Percentiles rank a stretch among this genome's conserved stretches.
Conservation (phyloP, 2,329 filamentous ascomycete species). For the Aspergillus ochraceus region DNA sequence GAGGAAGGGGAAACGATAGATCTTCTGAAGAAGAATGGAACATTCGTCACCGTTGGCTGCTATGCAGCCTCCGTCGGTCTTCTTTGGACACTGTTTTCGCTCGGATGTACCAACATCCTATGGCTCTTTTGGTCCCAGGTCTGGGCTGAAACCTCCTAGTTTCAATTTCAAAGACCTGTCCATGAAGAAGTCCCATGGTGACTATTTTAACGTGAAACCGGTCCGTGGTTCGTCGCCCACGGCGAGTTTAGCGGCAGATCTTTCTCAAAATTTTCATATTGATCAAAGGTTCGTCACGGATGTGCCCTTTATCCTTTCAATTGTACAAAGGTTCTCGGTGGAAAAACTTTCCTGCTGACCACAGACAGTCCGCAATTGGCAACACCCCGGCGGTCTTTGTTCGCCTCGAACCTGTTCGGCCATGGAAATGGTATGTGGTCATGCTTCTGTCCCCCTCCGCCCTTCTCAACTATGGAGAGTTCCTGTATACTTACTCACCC, state of each 20-base stretch:
- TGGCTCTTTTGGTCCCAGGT: constrained; percentile 52
- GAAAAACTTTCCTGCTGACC: constrained; percentile 39
- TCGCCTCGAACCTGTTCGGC: constrained; percentile 70
- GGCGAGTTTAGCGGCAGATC: constrained; percentile 84
- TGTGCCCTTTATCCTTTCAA: constrained; percentile 16
- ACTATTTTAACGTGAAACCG: constrained; percentile 81
- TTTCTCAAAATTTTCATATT: constrained; percentile 96
- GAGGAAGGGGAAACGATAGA: constrained; percentile 6
- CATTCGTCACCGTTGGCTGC: constrained; percentile 91
- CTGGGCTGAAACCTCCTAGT: constrained; percentile 61
- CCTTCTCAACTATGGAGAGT: constrained; percentile 1
- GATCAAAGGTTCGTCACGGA: constrained; percentile 77
- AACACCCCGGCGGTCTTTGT: constrained; percentile 81
- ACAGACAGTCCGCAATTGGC: constrained; percentile 71
- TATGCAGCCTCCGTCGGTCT: constrained; percentile 72
- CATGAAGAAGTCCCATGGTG: constrained; percentile 65
- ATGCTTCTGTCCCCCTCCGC: not conserved
- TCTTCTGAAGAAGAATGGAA: constrained; percentile 63
- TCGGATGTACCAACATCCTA: constrained; percentile 56
- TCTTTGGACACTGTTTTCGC: constrained; percentile 63
- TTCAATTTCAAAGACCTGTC: constrained; percentile 76
- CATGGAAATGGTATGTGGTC: constrained; percentile 56
- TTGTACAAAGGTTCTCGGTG: constrained; percentile 2
- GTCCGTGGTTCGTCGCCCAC: constrained; percentile 86
- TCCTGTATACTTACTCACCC: constrained; percentile 11